Evolutionary conservation across 2,329 filamentous ascomycete genomes (phyloP), one percentile per base, ranked within the genome.

Genomic region (Penicillium concentricum): DNA sequence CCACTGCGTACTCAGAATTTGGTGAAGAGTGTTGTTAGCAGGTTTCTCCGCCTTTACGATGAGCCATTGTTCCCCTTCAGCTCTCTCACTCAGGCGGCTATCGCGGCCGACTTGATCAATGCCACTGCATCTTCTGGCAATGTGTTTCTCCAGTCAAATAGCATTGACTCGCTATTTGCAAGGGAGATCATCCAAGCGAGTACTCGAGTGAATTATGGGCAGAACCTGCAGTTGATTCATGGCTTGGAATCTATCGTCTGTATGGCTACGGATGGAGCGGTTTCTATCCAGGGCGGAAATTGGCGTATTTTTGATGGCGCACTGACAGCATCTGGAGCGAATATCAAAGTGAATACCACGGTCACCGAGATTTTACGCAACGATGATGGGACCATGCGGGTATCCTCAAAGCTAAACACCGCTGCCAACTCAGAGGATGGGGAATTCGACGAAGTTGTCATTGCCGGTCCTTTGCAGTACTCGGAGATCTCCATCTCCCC

Each of bases 251-350:
- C 92, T 1, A 91, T 97, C 88, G 89, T 95, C 2, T 93, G 92
- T 42, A 91, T 97, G 86, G 90, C 92, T 2, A 89, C 92, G 0
- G 88, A 93, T 51, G 92, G 91, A 7, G 91, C 92, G 0, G 85
- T 92, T 71, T 81, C 88, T 18, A 83, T 97, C 1, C 75, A 84
- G 15, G 92, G 92, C 7, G 94, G 94, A 2, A 99, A 97, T 73
- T 97, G 92, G 92, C 87, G 85, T 66, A 96, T 99, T 53, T 99
- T 99, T 69, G 82, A 87, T n/a, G 78, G 81, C 43, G 95, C 97
- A 89, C 78, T 93, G 1, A 79, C 83, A 37, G 76, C 79, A 0
- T 88, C 90, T 1, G 76, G 81, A 3, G 86, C 89, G 0, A 74
- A 78, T 0, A 62, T 92, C 5, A 76, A 79, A 38, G 78, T 90